Evolutionary conservation across 768 basidiomycete species (phyloP).

Genomic region (Nidula microcarpa): DNA sequence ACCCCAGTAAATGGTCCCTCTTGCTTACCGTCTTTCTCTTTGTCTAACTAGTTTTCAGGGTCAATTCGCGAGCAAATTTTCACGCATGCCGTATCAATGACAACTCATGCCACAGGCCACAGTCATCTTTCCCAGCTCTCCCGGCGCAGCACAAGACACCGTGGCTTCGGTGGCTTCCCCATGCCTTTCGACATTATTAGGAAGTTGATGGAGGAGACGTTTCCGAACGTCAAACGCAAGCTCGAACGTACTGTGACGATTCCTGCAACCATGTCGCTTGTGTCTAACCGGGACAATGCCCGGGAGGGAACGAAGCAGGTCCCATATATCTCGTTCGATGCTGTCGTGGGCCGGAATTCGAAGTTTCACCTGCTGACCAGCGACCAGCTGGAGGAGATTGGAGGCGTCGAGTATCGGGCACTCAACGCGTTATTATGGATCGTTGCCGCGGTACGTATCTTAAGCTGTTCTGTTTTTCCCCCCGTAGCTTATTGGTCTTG

Average conservation of each 20-base stretch:
- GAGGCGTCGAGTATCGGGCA: conserved; percentile 90
- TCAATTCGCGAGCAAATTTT: conserved; percentile 7
- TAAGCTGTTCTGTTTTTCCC: neutral
- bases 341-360: conserved; percentile 81
- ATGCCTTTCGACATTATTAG: conserved; percentile 59
- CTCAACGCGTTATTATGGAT: conserved; percentile 81
- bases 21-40: neutral
- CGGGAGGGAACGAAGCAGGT: conserved; percentile 50
- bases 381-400: conserved; percentile 87
- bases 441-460: conserved; percentile 56
- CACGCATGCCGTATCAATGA: conserved; percentile 13
- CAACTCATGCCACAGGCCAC: conserved; percentile 11
- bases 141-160: conserved; percentile 28
- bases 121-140: conserved; percentile 12
- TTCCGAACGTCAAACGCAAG: conserved; percentile 58
- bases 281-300: conserved; percentile 33
- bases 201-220: conserved; percentile 46
- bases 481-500: conserved; percentile 1
- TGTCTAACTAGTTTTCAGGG: conserved; percentile 6
- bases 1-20: conserved; percentile 1
- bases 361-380: conserved; percentile 63
- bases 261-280: conserved; percentile 62
- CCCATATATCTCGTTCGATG: conserved; percentile 84
- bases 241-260: conserved; percentile 74
- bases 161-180: conserved; percentile 72